phyloP scores from a whole-genome alignment of 352 stramenopile genomes.

The Aphanomyces euteiches region DNA sequence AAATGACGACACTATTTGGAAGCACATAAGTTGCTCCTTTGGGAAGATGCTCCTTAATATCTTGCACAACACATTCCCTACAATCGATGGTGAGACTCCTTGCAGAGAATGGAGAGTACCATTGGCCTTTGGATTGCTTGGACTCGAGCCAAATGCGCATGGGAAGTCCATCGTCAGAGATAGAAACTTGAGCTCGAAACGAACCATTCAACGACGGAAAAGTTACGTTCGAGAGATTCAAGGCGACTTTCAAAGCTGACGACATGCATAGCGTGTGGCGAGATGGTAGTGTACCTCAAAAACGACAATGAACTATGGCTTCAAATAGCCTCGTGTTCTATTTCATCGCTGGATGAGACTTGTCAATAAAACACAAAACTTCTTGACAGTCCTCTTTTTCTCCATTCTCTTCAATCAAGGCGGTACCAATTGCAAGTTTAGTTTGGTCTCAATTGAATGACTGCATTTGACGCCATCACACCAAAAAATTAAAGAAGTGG shows the following conservation, averaged over 20 bases:
- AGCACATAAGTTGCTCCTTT: not conserved
- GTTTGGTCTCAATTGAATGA: too few species aligned
- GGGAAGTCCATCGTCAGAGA: not conserved
- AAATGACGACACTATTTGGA: not conserved
- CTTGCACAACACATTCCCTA: not conserved
- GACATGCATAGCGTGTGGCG: too few species aligned
- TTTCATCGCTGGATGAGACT: too few species aligned
- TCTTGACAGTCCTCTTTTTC: too few species aligned
- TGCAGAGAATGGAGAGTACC: not conserved
- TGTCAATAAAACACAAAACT: too few species aligned
- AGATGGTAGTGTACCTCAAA: too few species aligned
- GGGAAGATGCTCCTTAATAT: not conserved
- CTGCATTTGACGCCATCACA: too few species aligned
- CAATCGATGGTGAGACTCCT: not conserved
- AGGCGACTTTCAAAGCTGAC: not conserved
- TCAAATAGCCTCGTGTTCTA: too few species aligned
- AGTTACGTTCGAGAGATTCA: not conserved
- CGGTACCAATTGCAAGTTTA: too few species aligned
- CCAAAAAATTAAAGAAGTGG: too few species aligned
- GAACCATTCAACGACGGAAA: not conserved
- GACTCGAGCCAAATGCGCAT: not conserved
- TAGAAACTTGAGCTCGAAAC: not conserved
- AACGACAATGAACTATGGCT: too few species aligned
- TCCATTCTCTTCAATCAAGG: too few species aligned
- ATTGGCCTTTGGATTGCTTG: not conserved